Evolutionary conservation across 1,284 basidiomycete species (phyloP).

Genomic region (Ceratobasidium sp.): DNA sequence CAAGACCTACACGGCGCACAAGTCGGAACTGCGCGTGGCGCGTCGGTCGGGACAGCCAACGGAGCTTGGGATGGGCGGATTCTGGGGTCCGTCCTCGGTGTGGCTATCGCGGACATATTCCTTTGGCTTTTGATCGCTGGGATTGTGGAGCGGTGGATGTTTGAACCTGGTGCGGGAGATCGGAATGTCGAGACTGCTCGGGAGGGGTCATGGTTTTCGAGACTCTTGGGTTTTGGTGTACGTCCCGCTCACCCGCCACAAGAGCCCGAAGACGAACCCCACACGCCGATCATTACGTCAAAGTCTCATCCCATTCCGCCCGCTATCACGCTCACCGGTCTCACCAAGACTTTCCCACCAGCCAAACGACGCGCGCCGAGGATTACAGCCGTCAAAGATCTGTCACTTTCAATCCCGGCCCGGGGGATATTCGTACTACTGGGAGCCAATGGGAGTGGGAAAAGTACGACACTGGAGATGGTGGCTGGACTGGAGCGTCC

Average conservation of each 20-base stretch:
- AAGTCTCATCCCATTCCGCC: conserved; percentile 18
- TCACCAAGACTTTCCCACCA: conserved; percentile 69
- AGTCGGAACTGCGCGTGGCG: not conserved
- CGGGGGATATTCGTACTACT: conserved; percentile 81
- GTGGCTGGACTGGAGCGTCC: conserved; percentile 73
- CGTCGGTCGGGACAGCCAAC: not conserved
- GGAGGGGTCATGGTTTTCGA: conserved; percentile 52
- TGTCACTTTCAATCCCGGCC: conserved; percentile 76
- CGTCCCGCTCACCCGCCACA: conserved; percentile 50
- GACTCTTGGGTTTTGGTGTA: conserved; percentile 53
- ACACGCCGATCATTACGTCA: conserved; percentile 56
- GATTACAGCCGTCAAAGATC: conserved; percentile 70
- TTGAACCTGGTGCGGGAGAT: conserved; percentile 61
- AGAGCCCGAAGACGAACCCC: conserved; percentile 50
- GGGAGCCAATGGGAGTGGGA: conserved; percentile 78
- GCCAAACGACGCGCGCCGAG: conserved; percentile 38
- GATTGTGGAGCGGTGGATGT: conserved; percentile 71
- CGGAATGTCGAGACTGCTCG: not conserved
- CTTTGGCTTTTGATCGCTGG: conserved; percentile 77
- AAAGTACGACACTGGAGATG: conserved; percentile 79
- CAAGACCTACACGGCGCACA: not conserved
- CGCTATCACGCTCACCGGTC: conserved; percentile 71
- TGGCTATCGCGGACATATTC: conserved; percentile 75
- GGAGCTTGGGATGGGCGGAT: conserved; percentile 61
- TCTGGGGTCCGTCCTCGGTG: conserved; percentile 71